Evolutionary conservation across 441 rosid genomes (phyloP), one percentile per base, ranked within the genome.

Genomic region (Capsella rubella): DNA sequence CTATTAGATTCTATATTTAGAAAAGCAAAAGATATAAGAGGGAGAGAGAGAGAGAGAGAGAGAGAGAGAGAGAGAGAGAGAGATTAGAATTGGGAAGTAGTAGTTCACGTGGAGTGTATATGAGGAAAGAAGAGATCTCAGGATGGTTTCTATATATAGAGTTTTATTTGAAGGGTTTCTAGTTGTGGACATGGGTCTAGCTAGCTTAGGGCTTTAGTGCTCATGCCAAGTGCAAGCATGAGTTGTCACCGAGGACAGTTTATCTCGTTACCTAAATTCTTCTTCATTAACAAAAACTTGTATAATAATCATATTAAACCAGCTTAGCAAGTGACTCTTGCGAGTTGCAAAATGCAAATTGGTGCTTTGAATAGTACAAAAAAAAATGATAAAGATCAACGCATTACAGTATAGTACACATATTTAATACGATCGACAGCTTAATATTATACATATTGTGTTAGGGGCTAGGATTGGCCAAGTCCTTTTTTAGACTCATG

Each of bases 81-180:
- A 69, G 55, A 47, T 70, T 69, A 59, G 2, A 69, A 14, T 10
- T 43, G 50, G 2, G 45, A 69, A 68, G 65, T 61, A 68, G 65
- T 61, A 52, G 69, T 75, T 61, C 8, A 76, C 21, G 67, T 77
- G 72, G 45, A 63, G 60, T 62, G 12, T 76, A 77, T 71, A 49
- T 71, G 80, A 64, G 80, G 76, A 77, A 77, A 57, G 34, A 71
- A 71, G 72, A 64, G 76, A 71, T 71, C 67, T 57, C 8, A 57
- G 5, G 67, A 70, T 40, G 62, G 76, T 71, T 77, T 40, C 76
- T 77, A 77, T 59, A 21, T 77, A 77, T 77, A 77, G 80, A 21
- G 80, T 39, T 70, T 55, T 35, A 46, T 69, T 63, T 53, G 66
- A 55, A 57, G 64, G 21, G 0, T 69, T 75, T 39, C 71, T 21